Base-by-base conservation (phyloP, 2,329 filamentous ascomycete species). In the Blastomyces gilchristii region DNA sequence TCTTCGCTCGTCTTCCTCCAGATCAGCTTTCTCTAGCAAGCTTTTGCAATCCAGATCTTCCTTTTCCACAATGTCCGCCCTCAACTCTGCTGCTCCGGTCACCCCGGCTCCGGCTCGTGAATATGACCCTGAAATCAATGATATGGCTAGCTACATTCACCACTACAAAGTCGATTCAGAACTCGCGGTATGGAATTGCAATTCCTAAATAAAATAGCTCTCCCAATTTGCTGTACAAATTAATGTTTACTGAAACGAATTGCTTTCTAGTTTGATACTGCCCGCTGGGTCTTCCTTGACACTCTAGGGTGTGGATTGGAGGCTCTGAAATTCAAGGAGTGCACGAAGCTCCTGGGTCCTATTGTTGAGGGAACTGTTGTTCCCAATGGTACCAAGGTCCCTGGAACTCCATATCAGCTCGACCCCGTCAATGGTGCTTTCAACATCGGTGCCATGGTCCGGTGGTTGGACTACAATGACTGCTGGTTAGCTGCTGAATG, bases 391-490 rank as follows among this genome's bases (percentile, higher is more conserved):
- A 88, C 91, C 71, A 90, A 87, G 74, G 90, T 99, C 54, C 90
- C 90, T 50, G 94, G 94, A 68, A 97, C 94, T 41, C 86, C 89
- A 69, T 97, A 93, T 81, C 88, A 95, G 79, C 87, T 99, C 70
- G 94, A 97, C 76, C 94, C 94, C 49, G 87, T 97, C 75, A 93
- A 93, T 72, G 94, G 88, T 67, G 94, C 94, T 67, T 97, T 99
- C 85, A 97, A 97, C 83, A 97, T 99, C 71, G 94, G 94, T 71
- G 89, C 94, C 72, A 96, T 96, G 88, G 96, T 99, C 80, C 85
- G 94, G 74, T 99, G 94, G 94, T 85, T 99, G 72, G 94, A 99
- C 81, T 99, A 97, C 85, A 99, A 99, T 78, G 94, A 99, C 84
- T 97, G 94, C 85, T 99, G 93, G 94, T 83, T 97, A 67, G 94